These are phyloP conservation scores for Backusella parvicylindrica DNA, from an alignment of 192 early-diverging fungal species.

Conservation along the genomic window DNA sequence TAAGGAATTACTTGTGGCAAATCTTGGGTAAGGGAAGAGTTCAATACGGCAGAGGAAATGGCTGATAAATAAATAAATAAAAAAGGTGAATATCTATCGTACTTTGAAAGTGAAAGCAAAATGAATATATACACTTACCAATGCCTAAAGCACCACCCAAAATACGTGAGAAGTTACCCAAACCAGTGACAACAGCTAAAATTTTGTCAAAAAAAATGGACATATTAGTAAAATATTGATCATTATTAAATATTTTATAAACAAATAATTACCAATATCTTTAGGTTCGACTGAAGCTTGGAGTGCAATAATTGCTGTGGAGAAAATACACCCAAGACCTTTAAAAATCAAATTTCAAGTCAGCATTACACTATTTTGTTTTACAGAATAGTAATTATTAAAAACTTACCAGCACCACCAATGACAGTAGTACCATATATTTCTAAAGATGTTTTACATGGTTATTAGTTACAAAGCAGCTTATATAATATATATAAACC, in stretches of 20 bases:
- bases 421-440: constrained; percentile 28
- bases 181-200: constrained; percentile 31
- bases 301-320: constrained; percentile 31
- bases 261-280: constrained; percentile 25
- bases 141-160: constrained; percentile 35
- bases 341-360: neutral
- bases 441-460: neutral
- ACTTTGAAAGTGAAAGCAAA: neutral
- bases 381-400: neutral
- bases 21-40: constrained; percentile 18
- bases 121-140: constrained; percentile 5
- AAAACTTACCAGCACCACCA: constrained; percentile 11
- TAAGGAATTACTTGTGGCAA: constrained; percentile 13
- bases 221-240: neutral
- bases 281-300: constrained; percentile 29
- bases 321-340: constrained; percentile 31
- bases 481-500: neutral
- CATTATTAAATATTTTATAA: neutral
- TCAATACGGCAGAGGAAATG: constrained; percentile 27
- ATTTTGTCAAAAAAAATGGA: neutral
- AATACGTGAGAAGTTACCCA: constrained; percentile 33
- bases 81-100: neutral
- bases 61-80: neutral
- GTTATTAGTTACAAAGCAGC: neutral
- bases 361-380: neutral